These are phyloP conservation scores for Pycnococcus provasolii DNA, from an alignment of 139 green algal genomes.

Conservation along the genomic window DNA sequence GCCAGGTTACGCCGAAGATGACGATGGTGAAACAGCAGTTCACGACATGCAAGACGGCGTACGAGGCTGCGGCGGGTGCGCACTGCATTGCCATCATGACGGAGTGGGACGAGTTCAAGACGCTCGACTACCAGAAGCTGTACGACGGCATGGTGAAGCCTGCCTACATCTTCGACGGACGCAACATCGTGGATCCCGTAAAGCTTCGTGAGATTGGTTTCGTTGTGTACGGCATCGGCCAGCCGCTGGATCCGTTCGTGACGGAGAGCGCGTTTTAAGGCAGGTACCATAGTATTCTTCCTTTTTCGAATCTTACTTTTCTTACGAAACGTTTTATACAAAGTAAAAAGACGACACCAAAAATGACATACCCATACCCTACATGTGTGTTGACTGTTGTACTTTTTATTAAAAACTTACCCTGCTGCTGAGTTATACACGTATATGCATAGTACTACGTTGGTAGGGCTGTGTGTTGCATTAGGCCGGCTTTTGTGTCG, in stretches of 20 bases:
- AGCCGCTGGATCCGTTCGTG: conserved; percentile 96
- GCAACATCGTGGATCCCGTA: conserved; percentile 87
- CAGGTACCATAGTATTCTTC: too few species aligned
- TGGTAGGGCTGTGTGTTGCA: too few species aligned
- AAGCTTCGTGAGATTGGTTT: conserved; percentile 89
- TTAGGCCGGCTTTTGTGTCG: too few species aligned
- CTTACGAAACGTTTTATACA: too few species aligned
- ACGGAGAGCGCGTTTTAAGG: neutral
- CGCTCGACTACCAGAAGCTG: conserved; percentile 42
- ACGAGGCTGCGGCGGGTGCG: conserved; percentile 53
- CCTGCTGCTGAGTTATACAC: too few species aligned
- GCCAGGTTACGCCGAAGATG: neutral
- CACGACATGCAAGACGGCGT: neutral
- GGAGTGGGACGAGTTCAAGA: conserved; percentile 98
- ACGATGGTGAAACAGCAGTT: neutral
- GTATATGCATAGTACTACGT: too few species aligned
- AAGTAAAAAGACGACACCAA: too few species aligned
- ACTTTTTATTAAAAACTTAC: too few species aligned
- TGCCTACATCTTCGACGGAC: conserved; percentile 97
- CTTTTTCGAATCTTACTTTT: too few species aligned
- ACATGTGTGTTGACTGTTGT: too few species aligned
- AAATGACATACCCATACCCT: too few species aligned
- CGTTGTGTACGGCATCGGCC: conserved; percentile 93
- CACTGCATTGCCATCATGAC: conserved; percentile 87
- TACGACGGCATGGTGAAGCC: conserved; percentile 90